These are phyloP conservation scores for Fraxinus ornus DNA, from an alignment of 305 asterid species.

Conservation along the genomic window DNA sequence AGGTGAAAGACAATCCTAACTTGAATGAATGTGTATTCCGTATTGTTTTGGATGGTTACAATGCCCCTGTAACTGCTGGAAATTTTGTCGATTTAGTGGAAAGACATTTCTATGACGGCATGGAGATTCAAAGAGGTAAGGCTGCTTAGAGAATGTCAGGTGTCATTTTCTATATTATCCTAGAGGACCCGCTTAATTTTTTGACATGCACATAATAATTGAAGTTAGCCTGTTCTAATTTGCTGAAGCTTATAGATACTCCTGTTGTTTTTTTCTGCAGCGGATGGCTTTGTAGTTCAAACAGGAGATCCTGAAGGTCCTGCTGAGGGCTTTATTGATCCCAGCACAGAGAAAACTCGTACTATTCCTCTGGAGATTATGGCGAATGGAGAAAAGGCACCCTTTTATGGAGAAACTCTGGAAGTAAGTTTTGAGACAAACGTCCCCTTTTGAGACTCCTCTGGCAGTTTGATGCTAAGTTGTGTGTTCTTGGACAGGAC, in stretches of 20 bases:
- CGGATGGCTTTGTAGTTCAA: constrained; percentile 98
- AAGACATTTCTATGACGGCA: constrained; percentile 96
- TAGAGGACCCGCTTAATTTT: neutral
- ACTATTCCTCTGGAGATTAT: constrained; percentile 87
- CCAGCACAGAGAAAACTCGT: constrained; percentile 86
- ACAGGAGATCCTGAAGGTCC: constrained; percentile 99
- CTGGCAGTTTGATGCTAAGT: neutral
- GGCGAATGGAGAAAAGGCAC: constrained; percentile 85
- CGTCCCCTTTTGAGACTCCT: neutral
- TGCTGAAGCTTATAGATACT: constrained; percentile 24
- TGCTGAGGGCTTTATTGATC: constrained; percentile 95
- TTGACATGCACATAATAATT: neutral
- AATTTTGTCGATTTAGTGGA: constrained; percentile 86
- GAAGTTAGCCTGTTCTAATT: neutral
- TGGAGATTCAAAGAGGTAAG: constrained; percentile 98
- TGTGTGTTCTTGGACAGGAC: constrained; percentile 51
- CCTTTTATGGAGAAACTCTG: constrained; percentile 84
- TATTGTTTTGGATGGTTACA: constrained; percentile 91
- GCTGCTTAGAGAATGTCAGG: neutral
- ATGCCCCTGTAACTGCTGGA: constrained; percentile 96
- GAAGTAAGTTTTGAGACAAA: constrained; percentile 56
- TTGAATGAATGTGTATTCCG: constrained; percentile 70
- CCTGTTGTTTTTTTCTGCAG: constrained; percentile 46
- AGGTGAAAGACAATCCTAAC: constrained; percentile 90
- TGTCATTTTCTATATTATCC: constrained; percentile 7